These are phyloP conservation scores for Schizosaccharomyces japonicus DNA, from an alignment of 805 yeast genomes.

Conservation along the genomic window DNA sequence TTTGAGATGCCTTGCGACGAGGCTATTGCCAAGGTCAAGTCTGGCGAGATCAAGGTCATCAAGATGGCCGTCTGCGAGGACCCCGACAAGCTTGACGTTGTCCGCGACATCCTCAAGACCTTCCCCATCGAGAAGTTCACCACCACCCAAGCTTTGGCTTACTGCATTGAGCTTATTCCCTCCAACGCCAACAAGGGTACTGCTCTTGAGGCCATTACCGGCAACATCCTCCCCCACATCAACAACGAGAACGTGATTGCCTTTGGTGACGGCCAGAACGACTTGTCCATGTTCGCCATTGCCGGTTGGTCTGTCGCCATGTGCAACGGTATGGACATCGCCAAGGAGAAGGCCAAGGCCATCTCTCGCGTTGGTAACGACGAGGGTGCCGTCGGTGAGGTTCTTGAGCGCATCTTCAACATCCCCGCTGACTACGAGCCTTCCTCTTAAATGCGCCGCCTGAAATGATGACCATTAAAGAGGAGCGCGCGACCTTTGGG, in stretches of 20 bases:
- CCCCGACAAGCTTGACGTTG: slow-evolving; percentile 3
- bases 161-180: slow-evolving; percentile 4
- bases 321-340: neutral
- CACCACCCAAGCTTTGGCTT: slow-evolving; percentile 2
- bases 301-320: slow-evolving; percentile 5
- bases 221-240: neutral
- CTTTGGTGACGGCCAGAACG: slow-evolving; percentile 6
- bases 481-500: too few species aligned
- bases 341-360: neutral
- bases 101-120: neutral
- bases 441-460: too few species aligned
- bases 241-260: slow-evolving; percentile 1
- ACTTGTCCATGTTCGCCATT: slow-evolving; percentile 2
- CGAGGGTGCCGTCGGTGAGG: slow-evolving; percentile 6
- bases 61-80: slow-evolving; percentile 5
- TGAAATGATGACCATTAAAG: too few species aligned
- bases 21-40: neutral
- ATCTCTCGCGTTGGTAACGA: slow-evolving; percentile 4
- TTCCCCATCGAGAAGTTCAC: slow-evolving; percentile 3
- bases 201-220: neutral
- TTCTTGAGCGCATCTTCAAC: slow-evolving; percentile 4
- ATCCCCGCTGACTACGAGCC: slow-evolving; percentile 2
- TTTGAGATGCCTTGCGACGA: neutral
- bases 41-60: slow-evolving; percentile 3
- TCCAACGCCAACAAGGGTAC: slow-evolving; percentile 5